Evolutionary conservation across 257 asterid species (phyloP), one percentile per base, ranked within the genome.

Genomic region (Sherardia arvensis): DNA sequence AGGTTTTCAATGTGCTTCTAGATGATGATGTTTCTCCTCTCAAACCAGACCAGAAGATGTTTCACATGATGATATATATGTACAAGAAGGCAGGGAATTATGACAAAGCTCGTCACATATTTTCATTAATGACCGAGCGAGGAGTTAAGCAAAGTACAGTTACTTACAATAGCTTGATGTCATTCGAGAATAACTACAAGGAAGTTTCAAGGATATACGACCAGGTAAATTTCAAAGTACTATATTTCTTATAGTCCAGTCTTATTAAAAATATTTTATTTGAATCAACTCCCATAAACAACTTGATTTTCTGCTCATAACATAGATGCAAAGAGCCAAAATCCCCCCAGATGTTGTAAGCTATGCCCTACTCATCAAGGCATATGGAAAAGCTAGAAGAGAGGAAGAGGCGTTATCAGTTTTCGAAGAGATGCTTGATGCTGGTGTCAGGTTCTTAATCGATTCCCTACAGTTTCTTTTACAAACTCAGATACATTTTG

Each of bases 341-440:
- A 68, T 82, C 73, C 78, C 34, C 56, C 99, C 99, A 49, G 99
- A 93, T 81, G 99, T 93, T 51, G 96, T 93, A 69, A 93, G 87
- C 77, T 90, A 93, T 71, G 93, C 99, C 1, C 79, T 87, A 64
- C 94, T 93, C 34, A 78, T 93, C 66, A 81, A 69, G 66, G 96
- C 97, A 29, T 89, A 93, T 71, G 99, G 99, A 67, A 93, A 87
- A 81, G 97, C 94, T 76, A 87, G 99, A 83, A 81, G 97, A 76
- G 99, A 93, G 85, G 96, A 89, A 76, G 97, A 93, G 80, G 99
- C 99, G 64, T 80, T 93, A 66, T 85, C 97, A 53, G 95, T 87
- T 71, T 93, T 93, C 68, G 99, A 89, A 79, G 97, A 87, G 87
- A 93, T 93, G 99, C 97, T 93, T 70, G 96, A 93, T 84, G 91